phyloP scores from a whole-genome alignment of 2,329 filamentous ascomycete species.

The Rhytidhysteron rufulum region DNA sequence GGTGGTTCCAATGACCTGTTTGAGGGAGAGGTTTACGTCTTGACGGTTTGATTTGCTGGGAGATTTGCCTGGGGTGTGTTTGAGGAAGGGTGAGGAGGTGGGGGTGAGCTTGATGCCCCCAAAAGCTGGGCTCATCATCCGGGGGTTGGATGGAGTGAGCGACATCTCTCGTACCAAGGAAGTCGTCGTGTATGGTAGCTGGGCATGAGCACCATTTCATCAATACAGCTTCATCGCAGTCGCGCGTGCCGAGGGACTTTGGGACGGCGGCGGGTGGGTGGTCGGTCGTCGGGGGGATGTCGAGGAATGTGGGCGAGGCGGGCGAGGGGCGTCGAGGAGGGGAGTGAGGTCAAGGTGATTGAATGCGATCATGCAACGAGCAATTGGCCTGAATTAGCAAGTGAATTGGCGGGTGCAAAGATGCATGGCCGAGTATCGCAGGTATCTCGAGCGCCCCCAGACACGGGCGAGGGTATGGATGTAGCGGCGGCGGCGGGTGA shows the following conservation, averaged over 20 bases:
- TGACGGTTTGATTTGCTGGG: slow-evolving; percentile 50
- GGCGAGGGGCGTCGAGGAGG: background rate
- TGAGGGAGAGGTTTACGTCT: slow-evolving; percentile 61
- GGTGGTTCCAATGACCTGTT: slow-evolving; percentile 87
- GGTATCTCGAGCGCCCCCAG: background rate
- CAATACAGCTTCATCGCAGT: slow-evolving; percentile 14
- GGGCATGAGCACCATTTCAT: slow-evolving; percentile 11
- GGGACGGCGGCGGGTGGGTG: too few species aligned
- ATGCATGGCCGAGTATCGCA: slow-evolving; percentile 1
- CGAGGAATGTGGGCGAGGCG: too few species aligned
- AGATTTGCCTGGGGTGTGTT: slow-evolving; percentile 61
- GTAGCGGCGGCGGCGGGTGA: too few species aligned
- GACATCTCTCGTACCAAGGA: slow-evolving; percentile 27
- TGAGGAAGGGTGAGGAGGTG: slow-evolving; percentile 65
- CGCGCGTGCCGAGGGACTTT: slow-evolving; percentile 12
- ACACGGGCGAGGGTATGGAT: background rate
- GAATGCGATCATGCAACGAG: background rate
- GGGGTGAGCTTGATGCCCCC: slow-evolving; percentile 55
- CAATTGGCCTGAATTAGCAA: slow-evolving; percentile 4
- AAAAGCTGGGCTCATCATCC: slow-evolving; percentile 40
- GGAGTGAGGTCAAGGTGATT: background rate
- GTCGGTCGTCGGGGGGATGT: slow-evolving; percentile 8
- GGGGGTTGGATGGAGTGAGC: slow-evolving; percentile 36
- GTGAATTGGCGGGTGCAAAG: background rate
- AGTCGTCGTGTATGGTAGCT: slow-evolving; percentile 7